phyloP scores from a whole-genome alignment of 768 basidiomycete species.

The Suillus weaverae region DNA sequence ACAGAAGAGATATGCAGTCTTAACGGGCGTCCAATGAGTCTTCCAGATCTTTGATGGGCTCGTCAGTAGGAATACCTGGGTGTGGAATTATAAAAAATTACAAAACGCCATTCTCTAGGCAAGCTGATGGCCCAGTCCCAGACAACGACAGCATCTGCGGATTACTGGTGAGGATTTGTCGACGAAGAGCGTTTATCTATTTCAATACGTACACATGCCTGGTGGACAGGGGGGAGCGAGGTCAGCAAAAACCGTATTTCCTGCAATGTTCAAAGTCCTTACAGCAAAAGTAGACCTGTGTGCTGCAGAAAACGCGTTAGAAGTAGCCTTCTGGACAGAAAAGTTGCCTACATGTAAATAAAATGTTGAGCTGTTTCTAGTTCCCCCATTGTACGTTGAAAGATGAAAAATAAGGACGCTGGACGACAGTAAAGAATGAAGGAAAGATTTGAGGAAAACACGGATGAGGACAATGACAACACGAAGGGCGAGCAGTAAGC shows the following conservation, averaged over 20 bases:
- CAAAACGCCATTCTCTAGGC: constrained; percentile 76
- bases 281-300: constrained; percentile 87
- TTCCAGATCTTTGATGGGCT: constrained; percentile 63
- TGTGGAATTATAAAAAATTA: constrained; percentile 33
- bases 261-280: constrained; percentile 29
- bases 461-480: constrained; percentile 7
- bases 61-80: background rate
- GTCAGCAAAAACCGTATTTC: constrained; percentile 24
- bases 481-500: background rate
- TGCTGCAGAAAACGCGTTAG: constrained; percentile 32
- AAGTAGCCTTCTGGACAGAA: background rate
- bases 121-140: constrained; percentile 87
- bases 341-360: constrained; percentile 61
- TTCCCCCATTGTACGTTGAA: constrained; percentile 39
- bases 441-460: constrained; percentile 13
- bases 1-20: constrained; percentile 81
- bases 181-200: constrained; percentile 20
- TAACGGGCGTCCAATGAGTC: constrained; percentile 82
- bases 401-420: constrained; percentile 12
- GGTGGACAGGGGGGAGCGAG: constrained; percentile 26
- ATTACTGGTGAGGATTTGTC: background rate
- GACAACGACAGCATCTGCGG: constrained; percentile 71
- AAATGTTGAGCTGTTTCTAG: constrained; percentile 67
- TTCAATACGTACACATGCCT: constrained; percentile 67
- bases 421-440: constrained; percentile 11